phyloP scores from a whole-genome alignment of 306 rosid genomes.

The Senna tora region DNA sequence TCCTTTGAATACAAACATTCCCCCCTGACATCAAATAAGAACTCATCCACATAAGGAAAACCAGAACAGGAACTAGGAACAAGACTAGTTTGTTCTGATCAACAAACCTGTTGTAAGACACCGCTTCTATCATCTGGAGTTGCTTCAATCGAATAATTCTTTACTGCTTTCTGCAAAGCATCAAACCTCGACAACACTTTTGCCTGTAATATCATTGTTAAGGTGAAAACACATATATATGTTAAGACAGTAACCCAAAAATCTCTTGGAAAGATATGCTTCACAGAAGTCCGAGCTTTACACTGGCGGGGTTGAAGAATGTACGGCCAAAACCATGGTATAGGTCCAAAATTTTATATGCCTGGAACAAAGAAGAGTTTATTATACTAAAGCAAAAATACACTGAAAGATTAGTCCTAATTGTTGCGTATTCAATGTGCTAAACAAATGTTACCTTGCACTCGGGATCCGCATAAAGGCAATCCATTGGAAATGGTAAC shows the following conservation, averaged over 20 bases:
- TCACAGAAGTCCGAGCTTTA: constrained; percentile 40
- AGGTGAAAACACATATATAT: not conserved
- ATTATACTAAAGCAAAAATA: constrained; percentile 36
- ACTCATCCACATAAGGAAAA: not conserved
- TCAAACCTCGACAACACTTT: constrained; percentile 80
- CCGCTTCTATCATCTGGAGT: constrained; percentile 79
- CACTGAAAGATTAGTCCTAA: constrained; percentile 2
- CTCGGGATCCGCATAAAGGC: constrained; percentile 90
- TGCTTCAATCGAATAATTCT: constrained; percentile 79
- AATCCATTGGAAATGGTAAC: constrained; percentile 92
- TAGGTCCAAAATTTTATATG: constrained; percentile 67
- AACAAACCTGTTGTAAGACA: constrained; percentile 74
- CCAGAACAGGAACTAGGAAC: not conserved
- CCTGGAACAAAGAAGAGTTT: constrained; percentile 48
- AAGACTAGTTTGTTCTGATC: not conserved
- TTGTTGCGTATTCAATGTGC: constrained; percentile 13
- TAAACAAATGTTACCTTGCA: constrained; percentile 56
- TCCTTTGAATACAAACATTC: constrained; percentile 86
- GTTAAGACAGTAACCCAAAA: constrained; percentile 16
- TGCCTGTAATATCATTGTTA: constrained; percentile 46
- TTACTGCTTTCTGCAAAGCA: constrained; percentile 59
- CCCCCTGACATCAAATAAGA: constrained; percentile 59
- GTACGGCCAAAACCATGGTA: constrained; percentile 84
- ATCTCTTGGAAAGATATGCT: not conserved
- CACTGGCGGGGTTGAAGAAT: constrained; percentile 90